Evolutionary conservation across 192 early-diverging fungal genomes (phyloP).

Genomic region (Coemansia interrupta): DNA sequence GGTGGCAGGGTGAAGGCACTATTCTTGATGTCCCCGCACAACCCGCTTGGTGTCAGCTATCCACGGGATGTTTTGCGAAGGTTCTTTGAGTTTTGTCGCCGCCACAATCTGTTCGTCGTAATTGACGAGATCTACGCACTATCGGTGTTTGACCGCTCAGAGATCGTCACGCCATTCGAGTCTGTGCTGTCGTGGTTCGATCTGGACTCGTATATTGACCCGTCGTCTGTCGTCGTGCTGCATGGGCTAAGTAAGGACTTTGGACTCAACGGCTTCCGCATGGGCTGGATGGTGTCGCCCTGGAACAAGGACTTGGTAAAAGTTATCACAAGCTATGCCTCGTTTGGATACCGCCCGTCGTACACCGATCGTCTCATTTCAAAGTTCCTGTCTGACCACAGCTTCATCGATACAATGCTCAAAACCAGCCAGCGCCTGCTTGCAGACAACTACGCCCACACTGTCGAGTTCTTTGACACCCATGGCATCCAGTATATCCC

Average conservation of each 20-base stretch:
- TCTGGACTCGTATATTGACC: conserved; percentile 61
- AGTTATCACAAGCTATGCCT: conserved; percentile 30
- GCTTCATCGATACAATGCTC: conserved; percentile 61
- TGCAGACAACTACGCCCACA: conserved; percentile 50
- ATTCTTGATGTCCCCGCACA: conserved; percentile 71
- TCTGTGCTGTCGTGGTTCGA: conserved; percentile 60
- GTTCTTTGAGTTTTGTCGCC: conserved; percentile 62
- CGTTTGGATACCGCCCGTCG: conserved; percentile 64
- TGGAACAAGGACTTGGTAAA: conserved; percentile 56
- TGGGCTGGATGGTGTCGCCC: conserved; percentile 62
- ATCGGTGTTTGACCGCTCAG: conserved; percentile 54
- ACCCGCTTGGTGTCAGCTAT: conserved; percentile 63
- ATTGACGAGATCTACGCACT: conserved; percentile 83
- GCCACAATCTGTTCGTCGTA: conserved; percentile 62
- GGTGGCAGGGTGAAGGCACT: conserved; percentile 49
- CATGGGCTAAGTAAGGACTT: conserved; percentile 87
- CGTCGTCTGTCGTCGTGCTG: conserved; percentile 61
- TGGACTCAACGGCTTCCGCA: conserved; percentile 69
- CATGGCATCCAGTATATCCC: conserved; percentile 57
- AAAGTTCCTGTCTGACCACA: conserved; percentile 56
- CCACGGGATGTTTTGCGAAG: conserved; percentile 53
- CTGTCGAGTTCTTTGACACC: conserved; percentile 41
- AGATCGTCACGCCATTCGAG: conserved; percentile 55
- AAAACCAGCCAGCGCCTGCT: conserved; percentile 58
- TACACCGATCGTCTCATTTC: conserved; percentile 59